Conservation (phyloP, 345 rosid species). For the Fremontodendron californicum region DNA sequence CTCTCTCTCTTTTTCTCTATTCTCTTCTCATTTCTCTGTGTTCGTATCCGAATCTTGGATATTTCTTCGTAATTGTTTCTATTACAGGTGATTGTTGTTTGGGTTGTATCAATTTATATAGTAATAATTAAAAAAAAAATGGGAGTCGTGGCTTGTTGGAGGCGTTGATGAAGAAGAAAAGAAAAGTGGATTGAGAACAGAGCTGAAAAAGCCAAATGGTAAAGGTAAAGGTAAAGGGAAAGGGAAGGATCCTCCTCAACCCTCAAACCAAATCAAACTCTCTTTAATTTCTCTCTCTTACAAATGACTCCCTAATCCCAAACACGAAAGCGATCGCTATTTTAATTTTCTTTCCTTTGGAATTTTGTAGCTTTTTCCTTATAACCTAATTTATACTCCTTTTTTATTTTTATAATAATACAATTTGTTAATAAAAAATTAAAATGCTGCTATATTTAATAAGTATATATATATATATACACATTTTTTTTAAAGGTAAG, state of each 20-base stretch:
- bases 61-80: too few species aligned
- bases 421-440: too few species aligned
- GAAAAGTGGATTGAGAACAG: not conserved
- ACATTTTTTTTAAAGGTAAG: too few species aligned
- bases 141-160: not conserved
- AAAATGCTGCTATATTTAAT: too few species aligned
- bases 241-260: conserved; percentile 36
- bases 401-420: too few species aligned
- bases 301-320: not conserved
- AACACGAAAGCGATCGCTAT: conserved; percentile 7
- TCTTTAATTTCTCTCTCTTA: not conserved
- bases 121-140: too few species aligned
- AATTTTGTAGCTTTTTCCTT: not conserved
- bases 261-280: conserved; percentile 6
- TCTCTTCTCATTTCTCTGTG: too few species aligned
- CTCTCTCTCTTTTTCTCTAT: too few species aligned
- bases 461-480: too few species aligned
- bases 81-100: too few species aligned
- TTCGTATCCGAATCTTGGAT: too few species aligned
- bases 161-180: conserved; percentile 1
- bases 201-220: not conserved
- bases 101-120: too few species aligned
- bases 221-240: conserved; percentile 10
- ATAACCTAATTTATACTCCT: not conserved
- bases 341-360: not conserved